Base-by-base conservation (phyloP, 768 basidiomycete species). In the Agrocybe pediades region DNA sequence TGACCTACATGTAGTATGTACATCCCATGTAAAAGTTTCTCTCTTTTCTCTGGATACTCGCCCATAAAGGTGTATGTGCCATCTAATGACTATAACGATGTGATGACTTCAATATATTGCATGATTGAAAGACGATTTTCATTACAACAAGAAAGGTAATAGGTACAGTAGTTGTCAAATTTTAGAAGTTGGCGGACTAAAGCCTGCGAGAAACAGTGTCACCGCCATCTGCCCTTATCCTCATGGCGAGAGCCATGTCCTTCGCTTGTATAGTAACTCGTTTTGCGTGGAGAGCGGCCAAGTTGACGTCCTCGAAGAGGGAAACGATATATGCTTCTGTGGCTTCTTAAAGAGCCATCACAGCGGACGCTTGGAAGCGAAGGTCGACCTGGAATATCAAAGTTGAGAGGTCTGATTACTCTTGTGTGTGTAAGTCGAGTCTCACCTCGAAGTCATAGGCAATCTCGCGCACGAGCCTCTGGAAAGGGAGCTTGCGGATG, bases 351-450 rank as follows among this genome's bases (percentile, higher is more conserved):
- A 62, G 47, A 1, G 58, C 55, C 57, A 88, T 62, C 41, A 93
- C 74, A 6, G 92, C 92, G 0, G 86, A 84, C 30, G 82, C 83
- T 65, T 92, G 90, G 87, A 91, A 93, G 25, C 90, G 79, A 47
- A 92, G 65, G 53, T 80, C 75, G 51, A 73, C 68, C 74, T 75
- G 68, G 68, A 50, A 21, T 19, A 17, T 9, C 24, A 29, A 7
- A 36, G 5, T 3, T 8, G 19, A 21, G 19, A 1, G 21, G 15
- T 47, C 24, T 23, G 26, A 23, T 36, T 25, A 40, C 20, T n/a
- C n/a, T n/a, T 25, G 23, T 45, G 16, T 16, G 2, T 16, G 36
- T 7, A 43, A 40, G 21, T 21, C 26, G 45, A n/a, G 7, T 20
- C 55, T 4, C 46, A 60, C 62, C 49, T 50, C 58, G 44, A 29